Evolutionary conservation across 2,329 filamentous ascomycete genomes (phyloP).

Genomic region (Alternaria arborescens): DNA sequence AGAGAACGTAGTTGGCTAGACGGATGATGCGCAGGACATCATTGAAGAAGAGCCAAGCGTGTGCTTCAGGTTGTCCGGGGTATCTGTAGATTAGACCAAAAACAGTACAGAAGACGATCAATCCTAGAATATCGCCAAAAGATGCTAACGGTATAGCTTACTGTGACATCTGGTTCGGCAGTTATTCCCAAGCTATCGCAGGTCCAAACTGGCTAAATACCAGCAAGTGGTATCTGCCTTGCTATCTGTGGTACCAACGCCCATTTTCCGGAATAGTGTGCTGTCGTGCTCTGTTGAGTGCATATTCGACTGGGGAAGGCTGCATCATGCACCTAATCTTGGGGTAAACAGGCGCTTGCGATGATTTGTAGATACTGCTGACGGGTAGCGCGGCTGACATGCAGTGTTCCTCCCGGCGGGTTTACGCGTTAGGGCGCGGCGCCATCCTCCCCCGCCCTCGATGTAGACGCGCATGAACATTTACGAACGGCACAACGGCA

Average conservation of each 20-base stretch:
- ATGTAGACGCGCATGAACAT: conserved; percentile 7
- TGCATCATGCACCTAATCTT: conserved; percentile 29
- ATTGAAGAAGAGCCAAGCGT: conserved; percentile 1
- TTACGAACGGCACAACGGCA: neutral
- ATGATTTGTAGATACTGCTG: conserved; percentile 27
- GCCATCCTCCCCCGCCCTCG: conserved; percentile 14
- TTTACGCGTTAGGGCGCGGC: conserved; percentile 12
- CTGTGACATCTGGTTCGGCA: conserved; percentile 19
- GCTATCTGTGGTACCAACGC: conserved; percentile 10
- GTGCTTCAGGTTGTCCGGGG: neutral
- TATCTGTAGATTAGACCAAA: conserved; percentile 5
- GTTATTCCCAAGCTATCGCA: conserved; percentile 4
- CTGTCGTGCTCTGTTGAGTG: conserved; percentile 26
- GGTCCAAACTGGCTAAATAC: conserved; percentile 10
- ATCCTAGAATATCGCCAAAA: conserved; percentile 19
- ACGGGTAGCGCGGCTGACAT: conserved; percentile 31
- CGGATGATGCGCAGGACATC: neutral
- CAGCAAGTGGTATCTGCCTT: conserved; percentile 7
- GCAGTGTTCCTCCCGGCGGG: conserved; percentile 15
- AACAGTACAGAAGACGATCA: conserved; percentile 14
- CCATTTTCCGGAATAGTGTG: conserved; percentile 15
- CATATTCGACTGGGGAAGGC: conserved; percentile 14
- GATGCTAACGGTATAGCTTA: conserved; percentile 36
- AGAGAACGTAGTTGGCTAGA: neutral
- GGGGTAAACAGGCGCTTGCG: conserved; percentile 26